Conservation (phyloP, 805 yeast genomes). For the Saccharomycopsis babjevae region DNA sequence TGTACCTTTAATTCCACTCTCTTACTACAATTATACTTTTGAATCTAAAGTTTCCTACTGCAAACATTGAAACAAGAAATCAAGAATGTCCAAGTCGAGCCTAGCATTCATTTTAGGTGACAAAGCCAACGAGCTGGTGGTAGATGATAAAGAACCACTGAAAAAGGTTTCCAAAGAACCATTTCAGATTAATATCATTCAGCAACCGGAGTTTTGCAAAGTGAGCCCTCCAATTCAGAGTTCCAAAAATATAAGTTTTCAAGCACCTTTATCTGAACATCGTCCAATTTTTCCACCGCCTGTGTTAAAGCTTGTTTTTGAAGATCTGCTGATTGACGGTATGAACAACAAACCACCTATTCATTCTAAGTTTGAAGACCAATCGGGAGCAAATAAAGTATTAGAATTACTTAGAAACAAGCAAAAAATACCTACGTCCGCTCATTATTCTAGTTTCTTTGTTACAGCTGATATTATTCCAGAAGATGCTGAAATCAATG, state of each 20-base stretch:
- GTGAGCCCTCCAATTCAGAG: constrained; percentile 22
- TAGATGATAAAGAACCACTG: not conserved
- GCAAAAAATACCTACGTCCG: constrained; percentile 5
- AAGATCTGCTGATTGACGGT: not conserved
- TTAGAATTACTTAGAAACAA: constrained; percentile 8
- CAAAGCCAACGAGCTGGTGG: not conserved
- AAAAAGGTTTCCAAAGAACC: not conserved
- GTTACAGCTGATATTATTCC: constrained; percentile 15
- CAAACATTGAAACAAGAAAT: not conserved
- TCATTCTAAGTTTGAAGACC: not conserved
- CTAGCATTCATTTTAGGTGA: constrained; percentile 9
- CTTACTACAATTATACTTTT: not conserved
- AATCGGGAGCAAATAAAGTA: constrained; percentile 7
- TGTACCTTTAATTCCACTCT: not conserved
- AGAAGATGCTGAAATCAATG: not conserved
- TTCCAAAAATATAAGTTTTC: constrained; percentile 12
- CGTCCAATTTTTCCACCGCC: constrained; percentile 29
- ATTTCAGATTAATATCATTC: constrained; percentile 19
- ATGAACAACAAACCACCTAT: not conserved
- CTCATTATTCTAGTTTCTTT: constrained; percentile 14
- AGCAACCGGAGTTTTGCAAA: constrained; percentile 26
- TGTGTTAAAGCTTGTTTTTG: constrained; percentile 22
- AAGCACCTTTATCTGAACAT: constrained; percentile 25
- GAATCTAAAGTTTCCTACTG: not conserved
- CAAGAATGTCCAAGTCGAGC: constrained; percentile 12